Base-by-base conservation (phyloP, 2,329 filamentous ascomycete species). In the Cladosporium phlei region DNA sequence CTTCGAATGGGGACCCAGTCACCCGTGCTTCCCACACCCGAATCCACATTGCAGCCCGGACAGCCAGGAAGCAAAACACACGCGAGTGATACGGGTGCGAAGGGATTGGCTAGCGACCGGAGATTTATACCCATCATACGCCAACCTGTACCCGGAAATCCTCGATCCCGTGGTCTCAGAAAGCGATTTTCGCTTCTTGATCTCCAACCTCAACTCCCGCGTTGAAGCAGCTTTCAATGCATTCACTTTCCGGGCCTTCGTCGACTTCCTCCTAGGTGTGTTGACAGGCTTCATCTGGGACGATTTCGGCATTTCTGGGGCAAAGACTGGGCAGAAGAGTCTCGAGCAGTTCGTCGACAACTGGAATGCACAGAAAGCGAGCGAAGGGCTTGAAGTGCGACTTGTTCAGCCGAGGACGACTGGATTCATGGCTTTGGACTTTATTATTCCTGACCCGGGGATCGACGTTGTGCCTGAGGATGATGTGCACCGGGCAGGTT, bases 241-340 rank as follows among this genome's bases (percentile, higher is more conserved):
- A 0, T 90, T 83, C 64, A 81, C 76, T 46, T 69, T 79, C 58
- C 76, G 87, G 40, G 95, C 94, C 56, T 80, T 90, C 59, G 54
- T 95, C 1, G 93, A 98, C 66, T 79, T 81, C 10, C 65, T 88
- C 9, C 64, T 97, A 56, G 89, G 91, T 2, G 73, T 94, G 4
- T 68, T 89, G 25, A 97, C 93, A 0, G 87, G 91, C 17, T 98
- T 90, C 87, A 60, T 97, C 25, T 97, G 89, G 88, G 93, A 98
- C 49, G 91, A 97, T 62, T 59, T 91, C 17, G 89, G 91, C 2
- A 69, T 88, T 27, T 86, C 86, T 3, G 81, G 77, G 7, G 78
- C 85, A 49, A 97, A 97, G 70, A 71, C 74, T 17, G 77, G 83
- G 46, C 66, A 95, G 35, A 77, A 75, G 46, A 75, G 70, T 8